Percentiles rank a stretch among this genome's conserved stretches.
These are phyloP conservation scores for Aureobasidium sp. DNA, from an alignment of 2,329 filamentous ascomycete species.

Conservation along the genomic window DNA sequence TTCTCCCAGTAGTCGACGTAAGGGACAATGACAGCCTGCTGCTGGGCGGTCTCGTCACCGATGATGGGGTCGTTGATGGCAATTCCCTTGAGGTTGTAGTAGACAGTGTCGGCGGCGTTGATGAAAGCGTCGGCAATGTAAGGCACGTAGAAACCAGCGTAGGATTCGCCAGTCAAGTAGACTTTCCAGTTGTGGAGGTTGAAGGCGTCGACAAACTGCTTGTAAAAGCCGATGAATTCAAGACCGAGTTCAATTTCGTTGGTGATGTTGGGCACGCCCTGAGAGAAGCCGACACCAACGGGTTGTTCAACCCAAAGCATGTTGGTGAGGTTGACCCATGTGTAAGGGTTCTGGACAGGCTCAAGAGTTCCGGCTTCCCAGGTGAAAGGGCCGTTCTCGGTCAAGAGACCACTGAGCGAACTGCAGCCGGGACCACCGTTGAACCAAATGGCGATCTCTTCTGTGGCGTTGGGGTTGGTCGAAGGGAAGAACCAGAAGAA, in stretches of 20 bases:
- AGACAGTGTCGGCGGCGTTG: slow-evolving; percentile 35
- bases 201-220: slow-evolving; percentile 45
- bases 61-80: slow-evolving; percentile 33
- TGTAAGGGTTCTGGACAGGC: slow-evolving; percentile 36
- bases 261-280: slow-evolving; percentile 23
- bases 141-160: slow-evolving; percentile 45
- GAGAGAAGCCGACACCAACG: slow-evolving; percentile 22
- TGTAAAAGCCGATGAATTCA: slow-evolving; percentile 37
- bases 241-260: slow-evolving; percentile 32
- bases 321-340: slow-evolving; percentile 58
- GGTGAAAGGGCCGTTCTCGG: slow-evolving; percentile 36
- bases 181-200: slow-evolving; percentile 43
- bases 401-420: slow-evolving; percentile 35
- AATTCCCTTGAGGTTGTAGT: slow-evolving; percentile 27
- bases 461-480: slow-evolving; percentile 33
- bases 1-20: slow-evolving; percentile 13
- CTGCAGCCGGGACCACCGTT: slow-evolving; percentile 34
- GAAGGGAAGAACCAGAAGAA: slow-evolving; percentile 46
- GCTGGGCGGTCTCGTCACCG: slow-evolving; percentile 24
- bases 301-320: slow-evolving; percentile 54
- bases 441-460: slow-evolving; percentile 31
- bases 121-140: slow-evolving; percentile 47
- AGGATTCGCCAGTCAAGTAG: slow-evolving; percentile 50
- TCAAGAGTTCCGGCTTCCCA: slow-evolving; percentile 35
- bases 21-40: slow-evolving; percentile 13